Base-by-base conservation (phyloP, 768 basidiomycete genomes). In the Daedalea quercina region DNA sequence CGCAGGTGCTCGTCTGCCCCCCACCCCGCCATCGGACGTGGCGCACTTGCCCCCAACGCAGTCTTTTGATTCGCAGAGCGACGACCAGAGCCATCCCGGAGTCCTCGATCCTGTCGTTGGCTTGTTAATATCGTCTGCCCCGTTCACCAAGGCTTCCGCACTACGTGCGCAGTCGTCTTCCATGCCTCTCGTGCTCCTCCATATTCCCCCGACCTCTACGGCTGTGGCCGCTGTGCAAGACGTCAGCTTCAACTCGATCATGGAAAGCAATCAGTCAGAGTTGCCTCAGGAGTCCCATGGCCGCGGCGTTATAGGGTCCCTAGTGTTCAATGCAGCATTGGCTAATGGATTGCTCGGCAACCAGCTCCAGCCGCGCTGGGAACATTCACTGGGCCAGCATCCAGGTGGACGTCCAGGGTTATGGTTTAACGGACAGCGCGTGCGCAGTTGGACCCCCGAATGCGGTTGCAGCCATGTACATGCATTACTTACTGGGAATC, bases 171-270 rank as follows among this genome's bases (percentile, higher is more conserved):
- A 83, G 55, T 81, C 84, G 11, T 93, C 90, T 0, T 74, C 79
- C 0, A 76, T 92, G 12, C 94, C 94, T 0, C 78, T 94, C 52
- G 76, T 91, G 52, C 76, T 96, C 12, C 64, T 95, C 1, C 84
- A 94, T 57, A 67, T 96, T 2, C 91, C 92, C 1, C 75, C 76
- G 9, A 51, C 55, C 24, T 49, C 62, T 37, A 47, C 51, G 0
- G 22, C 57, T 11, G 45, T 57, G 7, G 56, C 60, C 15, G n/a
- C 15, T 31, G 44, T 35, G 11, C 24, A 44, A 41, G 55, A 56
- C 19, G 40, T 37, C 33, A 25, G 28, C 20, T 41, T 43, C 2
- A 33, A 52, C 15, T 15, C 15, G 57, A 52, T 0, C 55, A 60
- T 22, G 43, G 22, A 43, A 57, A 52, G 35, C 19, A 26, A 15